A percentile compares a stretch with the other conserved stretches of the same genome.
phyloP scores from a whole-genome alignment of 192 early-diverging fungal genomes.

The Fimicolochytrium jonesii region DNA sequence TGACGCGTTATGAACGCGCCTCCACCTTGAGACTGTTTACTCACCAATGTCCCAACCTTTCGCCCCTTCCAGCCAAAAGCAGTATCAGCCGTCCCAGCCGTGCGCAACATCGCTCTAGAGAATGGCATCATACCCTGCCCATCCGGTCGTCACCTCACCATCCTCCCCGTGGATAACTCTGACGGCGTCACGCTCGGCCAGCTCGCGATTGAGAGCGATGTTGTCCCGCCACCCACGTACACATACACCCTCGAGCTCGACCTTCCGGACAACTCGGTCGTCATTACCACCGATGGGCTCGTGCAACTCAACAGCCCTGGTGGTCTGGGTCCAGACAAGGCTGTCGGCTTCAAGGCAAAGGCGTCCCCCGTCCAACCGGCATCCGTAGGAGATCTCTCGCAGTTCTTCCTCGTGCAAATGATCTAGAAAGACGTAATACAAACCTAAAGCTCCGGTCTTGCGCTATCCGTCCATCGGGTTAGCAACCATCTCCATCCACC shows the following conservation, averaged over 20 bases:
- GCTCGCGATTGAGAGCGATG: neutral
- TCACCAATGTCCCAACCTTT: no score
- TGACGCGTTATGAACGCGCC: no score
- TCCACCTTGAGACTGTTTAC: no score
- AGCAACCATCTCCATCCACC: no score
- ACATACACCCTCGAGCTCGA: neutral
- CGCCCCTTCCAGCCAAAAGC: no score
- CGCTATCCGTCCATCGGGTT: no score
- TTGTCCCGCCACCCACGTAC: neutral
- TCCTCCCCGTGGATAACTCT: neutral
- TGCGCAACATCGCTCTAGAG: neutral
- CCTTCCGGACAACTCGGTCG: neutral
- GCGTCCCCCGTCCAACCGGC: neutral
- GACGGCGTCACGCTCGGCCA: neutral
- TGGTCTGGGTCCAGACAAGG: neutral
- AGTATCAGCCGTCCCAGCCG: neutral
- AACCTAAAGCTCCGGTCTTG: no score
- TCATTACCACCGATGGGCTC: neutral
- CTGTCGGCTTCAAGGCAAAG: neutral
- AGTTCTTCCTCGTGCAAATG: conserved; percentile 2
- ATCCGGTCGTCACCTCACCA: neutral
- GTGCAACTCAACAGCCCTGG: neutral
- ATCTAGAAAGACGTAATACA: no score
- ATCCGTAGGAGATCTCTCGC: neutral
- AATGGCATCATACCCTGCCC: neutral